phyloP scores from a whole-genome alignment of 108 stramenopile genomes.

The Cyclotella atomus region DNA sequence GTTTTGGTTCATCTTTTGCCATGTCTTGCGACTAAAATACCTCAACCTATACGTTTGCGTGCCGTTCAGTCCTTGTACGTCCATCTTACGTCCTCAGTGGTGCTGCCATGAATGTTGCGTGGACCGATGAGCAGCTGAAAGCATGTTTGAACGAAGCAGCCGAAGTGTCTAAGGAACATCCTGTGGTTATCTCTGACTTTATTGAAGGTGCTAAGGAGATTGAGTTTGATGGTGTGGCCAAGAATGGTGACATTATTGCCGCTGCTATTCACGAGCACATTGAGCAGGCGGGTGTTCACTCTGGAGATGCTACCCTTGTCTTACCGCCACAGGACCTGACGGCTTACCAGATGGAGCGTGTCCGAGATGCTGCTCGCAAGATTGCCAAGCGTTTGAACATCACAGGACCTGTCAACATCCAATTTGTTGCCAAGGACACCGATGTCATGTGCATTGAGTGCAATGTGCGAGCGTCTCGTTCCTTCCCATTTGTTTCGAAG shows the following conservation, averaged over 20 bases:
- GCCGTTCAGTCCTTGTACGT: constrained; percentile 85
- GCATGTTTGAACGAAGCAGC: constrained; percentile 91
- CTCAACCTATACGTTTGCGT: not conserved
- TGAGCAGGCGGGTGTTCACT: constrained; percentile 99
- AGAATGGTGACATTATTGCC: constrained; percentile 94
- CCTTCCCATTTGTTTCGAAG: constrained; percentile 99
- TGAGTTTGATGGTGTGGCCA: constrained; percentile 97
- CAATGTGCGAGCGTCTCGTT: constrained; percentile 97
- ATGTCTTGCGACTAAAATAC: not conserved
- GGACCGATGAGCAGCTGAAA: constrained; percentile 89
- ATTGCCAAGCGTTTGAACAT: constrained; percentile 96
- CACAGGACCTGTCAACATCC: constrained; percentile 98
- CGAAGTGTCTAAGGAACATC: constrained; percentile 94
- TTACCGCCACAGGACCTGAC: constrained; percentile 90
- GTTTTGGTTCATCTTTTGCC: constrained; percentile 10
- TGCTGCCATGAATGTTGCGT: constrained; percentile 98
- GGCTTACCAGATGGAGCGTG: constrained; percentile 80
- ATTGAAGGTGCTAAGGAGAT: constrained; percentile 95
- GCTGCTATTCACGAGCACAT: constrained; percentile 98
- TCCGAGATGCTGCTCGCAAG: constrained; percentile 87
- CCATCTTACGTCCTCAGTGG: constrained; percentile 98
- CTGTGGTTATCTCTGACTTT: constrained; percentile 98
- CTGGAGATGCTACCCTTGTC: constrained; percentile 94
- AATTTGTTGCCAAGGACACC: constrained; percentile 97
- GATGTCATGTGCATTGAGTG: constrained; percentile 98